These are phyloP conservation scores for Alliaria petiolata DNA, from an alignment of 345 rosid genomes.

Conservation along the genomic window DNA sequence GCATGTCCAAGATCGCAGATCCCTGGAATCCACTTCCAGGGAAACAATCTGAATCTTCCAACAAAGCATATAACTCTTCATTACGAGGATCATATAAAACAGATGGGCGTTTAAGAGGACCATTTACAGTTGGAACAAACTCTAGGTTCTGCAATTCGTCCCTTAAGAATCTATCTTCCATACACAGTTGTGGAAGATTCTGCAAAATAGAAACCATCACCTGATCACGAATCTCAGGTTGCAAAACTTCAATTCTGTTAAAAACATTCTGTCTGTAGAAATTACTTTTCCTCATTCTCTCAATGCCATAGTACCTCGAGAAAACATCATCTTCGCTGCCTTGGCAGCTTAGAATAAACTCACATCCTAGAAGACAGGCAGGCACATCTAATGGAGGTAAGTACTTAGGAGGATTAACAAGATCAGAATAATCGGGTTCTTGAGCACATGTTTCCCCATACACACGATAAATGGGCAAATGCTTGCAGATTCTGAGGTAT, in stretches of 20 bases:
- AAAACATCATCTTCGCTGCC: conserved; percentile 65
- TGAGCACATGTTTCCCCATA: conserved; percentile 45
- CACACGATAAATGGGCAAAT: conserved; percentile 69
- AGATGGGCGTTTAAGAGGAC: conserved; percentile 58
- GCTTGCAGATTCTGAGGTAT: conserved; percentile 57
- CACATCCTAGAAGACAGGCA: conserved; percentile 55
- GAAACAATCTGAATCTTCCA: conserved; percentile 75
- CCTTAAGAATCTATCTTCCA: conserved; percentile 66
- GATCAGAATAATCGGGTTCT: conserved; percentile 57
- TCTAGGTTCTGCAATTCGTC: conserved; percentile 69
- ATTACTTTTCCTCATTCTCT: conserved; percentile 71
- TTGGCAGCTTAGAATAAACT: conserved; percentile 55
- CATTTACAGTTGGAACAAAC: conserved; percentile 73
- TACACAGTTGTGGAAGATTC: conserved; percentile 76
- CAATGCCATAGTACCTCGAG: conserved; percentile 59
- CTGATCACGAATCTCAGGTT: conserved; percentile 66
- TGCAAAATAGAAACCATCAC: conserved; percentile 79
- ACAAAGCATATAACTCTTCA: conserved; percentile 77
- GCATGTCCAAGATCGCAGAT: conserved; percentile 71
- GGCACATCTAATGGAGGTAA: conserved; percentile 74
- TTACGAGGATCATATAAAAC: conserved; percentile 82
- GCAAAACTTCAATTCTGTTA: conserved; percentile 52
- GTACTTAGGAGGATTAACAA: conserved; percentile 69
- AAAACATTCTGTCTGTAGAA: conserved; percentile 76
- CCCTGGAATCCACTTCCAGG: conserved; percentile 67